A percentile compares a stretch with the other conserved stretches of the same genome.
Evolutionary conservation across 768 basidiomycete species (phyloP).

Genomic region (Pleurotus tuoliensis): DNA sequence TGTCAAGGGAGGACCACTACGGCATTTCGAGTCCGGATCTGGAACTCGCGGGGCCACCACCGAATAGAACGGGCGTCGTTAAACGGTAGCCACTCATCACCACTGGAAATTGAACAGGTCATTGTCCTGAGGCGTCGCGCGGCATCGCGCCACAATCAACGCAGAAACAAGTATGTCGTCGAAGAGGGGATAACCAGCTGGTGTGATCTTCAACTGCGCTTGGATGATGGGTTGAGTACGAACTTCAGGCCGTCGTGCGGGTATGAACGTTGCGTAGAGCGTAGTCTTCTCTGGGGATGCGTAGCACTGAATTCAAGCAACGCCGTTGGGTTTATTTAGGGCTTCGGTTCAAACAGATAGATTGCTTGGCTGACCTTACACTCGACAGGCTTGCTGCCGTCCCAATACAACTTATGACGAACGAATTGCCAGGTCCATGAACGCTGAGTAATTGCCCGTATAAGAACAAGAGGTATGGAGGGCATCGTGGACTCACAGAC

Average conservation of each 20-base stretch:
- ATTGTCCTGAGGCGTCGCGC: constrained; percentile 7
- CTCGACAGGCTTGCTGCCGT: background rate
- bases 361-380: background rate
- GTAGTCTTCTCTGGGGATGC: constrained; percentile 2
- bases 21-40: too few species aligned
- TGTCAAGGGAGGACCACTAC: too few species aligned
- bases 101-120: background rate
- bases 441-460: background rate
- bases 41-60: too few species aligned
- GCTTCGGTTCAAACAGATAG: background rate
- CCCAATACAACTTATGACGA: background rate
- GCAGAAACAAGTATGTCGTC: constrained; percentile 31
- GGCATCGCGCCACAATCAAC: constrained; percentile 27
- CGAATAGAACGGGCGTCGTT: too few species aligned
- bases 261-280: constrained; percentile 10
- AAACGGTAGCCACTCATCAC: too few species aligned
- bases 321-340: too few species aligned
- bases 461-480: too few species aligned
- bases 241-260: constrained; percentile 4
- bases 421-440: constrained; percentile 4
- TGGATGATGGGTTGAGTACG: constrained; percentile 5
- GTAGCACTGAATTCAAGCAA: constrained; percentile 6
- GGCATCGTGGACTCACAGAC: background rate
- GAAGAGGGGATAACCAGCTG: constrained; percentile 21
- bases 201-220: constrained; percentile 19